Base-by-base conservation (phyloP, 192 early-diverging fungal species). In the Coemansia asiatica region DNA sequence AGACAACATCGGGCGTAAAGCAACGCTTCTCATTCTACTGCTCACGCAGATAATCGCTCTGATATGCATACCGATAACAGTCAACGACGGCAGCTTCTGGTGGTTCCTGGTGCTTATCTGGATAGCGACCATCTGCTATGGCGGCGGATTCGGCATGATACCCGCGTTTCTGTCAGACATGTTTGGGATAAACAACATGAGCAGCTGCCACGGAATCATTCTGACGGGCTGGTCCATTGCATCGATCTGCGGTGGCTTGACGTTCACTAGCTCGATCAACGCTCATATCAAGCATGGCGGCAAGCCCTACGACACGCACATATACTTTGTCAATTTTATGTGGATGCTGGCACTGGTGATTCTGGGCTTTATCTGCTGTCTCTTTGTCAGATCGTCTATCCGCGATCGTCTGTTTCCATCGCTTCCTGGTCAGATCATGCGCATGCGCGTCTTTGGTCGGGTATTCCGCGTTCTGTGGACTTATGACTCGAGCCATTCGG, bases 121-220 rank as follows among this genome's bases (percentile, higher is more conserved):
- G 84, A 61, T 78, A 19, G 83, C 89, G 57, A 87, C 88, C 8
- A 72, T 85, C 18, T 89, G 85, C 78, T 92, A 90, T 60, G 90
- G 90, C 58, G 88, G 85, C 47, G 90, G 90, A 6, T 90, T 90
- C 56, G 90, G 89, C 46, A 82, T 88, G 75, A 88, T 92, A 50
- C 90, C 89, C 0, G 88, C 89, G 9, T 90, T 89, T 74, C 75
- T 92, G 4, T 77, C 89, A 46, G 90, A 92, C 58, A 89, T 89
- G 85, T 92, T 89, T 60, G 88, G 88, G 7, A 81, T 84, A 60
- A 84, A 84, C 82, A 92, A 92, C 81, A 87, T 87, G 31, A 88
- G 89, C 31, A 87, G 87, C 47, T 85, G 88, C 44, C 89, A 92
- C 77, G 90, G 90, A 28, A 83, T 92, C 49, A 84, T 90, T 50